These are phyloP conservation scores for Rhododendron molle DNA, from an alignment of 148 eudicot species.

Conservation along the genomic window DNA sequence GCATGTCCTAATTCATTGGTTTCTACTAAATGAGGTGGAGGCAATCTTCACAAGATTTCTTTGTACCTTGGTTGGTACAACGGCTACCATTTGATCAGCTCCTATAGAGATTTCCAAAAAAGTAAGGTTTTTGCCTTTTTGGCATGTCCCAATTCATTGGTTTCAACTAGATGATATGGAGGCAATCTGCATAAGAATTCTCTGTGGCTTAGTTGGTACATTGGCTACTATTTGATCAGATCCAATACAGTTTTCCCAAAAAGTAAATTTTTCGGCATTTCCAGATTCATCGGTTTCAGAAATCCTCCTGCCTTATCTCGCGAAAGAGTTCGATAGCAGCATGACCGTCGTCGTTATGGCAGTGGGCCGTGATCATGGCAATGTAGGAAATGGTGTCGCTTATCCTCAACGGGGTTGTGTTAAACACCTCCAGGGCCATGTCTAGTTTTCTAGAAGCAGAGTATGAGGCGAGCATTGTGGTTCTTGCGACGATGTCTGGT, in stretches of 20 bases:
- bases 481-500: slow-evolving; percentile 47
- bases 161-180: not conserved
- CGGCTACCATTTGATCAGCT: not conserved
- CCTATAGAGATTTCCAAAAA: not conserved
- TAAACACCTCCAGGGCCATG: slow-evolving; percentile 39
- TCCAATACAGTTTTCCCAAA: no score
- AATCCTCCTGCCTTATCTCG: slow-evolving; percentile 26
- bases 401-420: slow-evolving; percentile 32
- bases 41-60: not conserved
- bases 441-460: slow-evolving; percentile 29
- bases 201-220: not conserved
- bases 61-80: no score
- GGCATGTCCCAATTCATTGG: not conserved
- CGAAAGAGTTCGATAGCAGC: slow-evolving; percentile 35
- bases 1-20: not conserved
- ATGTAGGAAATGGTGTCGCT: slow-evolving; percentile 54
- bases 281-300: slow-evolving; percentile 1
- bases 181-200: no score
- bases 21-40: not conserved
- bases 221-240: not conserved
- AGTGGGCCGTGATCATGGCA: slow-evolving; percentile 55
- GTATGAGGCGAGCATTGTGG: slow-evolving; percentile 50
- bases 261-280: no score
- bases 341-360: slow-evolving; percentile 40
- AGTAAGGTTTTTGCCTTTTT: not conserved